A percentile compares a stretch with the other conserved stretches of the same genome.
Conservation (phyloP, 2,329 filamentous ascomycete species). For the Septoria linicola region DNA sequence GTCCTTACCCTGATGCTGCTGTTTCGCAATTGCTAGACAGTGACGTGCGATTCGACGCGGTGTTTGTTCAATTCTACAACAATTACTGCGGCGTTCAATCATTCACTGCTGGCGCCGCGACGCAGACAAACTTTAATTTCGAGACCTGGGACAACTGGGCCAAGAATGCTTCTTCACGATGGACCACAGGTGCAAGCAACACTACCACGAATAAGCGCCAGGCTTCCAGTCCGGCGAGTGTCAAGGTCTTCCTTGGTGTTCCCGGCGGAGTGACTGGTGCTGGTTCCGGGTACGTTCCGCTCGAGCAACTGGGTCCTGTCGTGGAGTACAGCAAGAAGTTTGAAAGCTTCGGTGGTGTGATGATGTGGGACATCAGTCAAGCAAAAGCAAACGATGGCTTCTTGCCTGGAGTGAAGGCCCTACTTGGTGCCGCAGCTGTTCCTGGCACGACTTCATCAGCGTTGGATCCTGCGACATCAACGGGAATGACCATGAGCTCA, state of each 20-base stretch:
- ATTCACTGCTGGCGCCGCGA: conserved; percentile 32
- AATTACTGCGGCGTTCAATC: conserved; percentile 47
- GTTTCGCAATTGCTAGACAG: conserved; percentile 47
- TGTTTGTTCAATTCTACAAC: conserved; percentile 49
- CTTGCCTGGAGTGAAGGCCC: conserved; percentile 26
- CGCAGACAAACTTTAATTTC: conserved; percentile 55
- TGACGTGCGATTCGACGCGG: conserved; percentile 59
- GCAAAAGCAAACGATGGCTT: conserved; percentile 36
- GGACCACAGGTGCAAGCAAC: conserved; percentile 27
- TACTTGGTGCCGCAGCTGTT: background rate
- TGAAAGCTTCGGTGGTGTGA: conserved; percentile 42
- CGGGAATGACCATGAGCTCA: too few species aligned
- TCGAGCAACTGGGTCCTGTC: conserved; percentile 32
- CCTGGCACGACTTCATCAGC: background rate
- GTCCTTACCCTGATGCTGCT: conserved; percentile 40
- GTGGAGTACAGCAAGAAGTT: conserved; percentile 35
- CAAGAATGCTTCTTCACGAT: conserved; percentile 23
- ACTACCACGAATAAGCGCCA: conserved; percentile 3
- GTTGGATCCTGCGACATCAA: background rate
- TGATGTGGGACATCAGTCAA: conserved; percentile 54
- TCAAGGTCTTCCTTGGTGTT: conserved; percentile 41
- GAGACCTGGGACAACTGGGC: conserved; percentile 47
- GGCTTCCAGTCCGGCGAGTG: conserved; percentile 18
- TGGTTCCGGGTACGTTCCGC: conserved; percentile 36
- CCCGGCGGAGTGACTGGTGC: conserved; percentile 38